Evolutionary conservation across 495 filamentous ascomycete genomes (phyloP).

Genomic region (Cercophora newfieldiana): DNA sequence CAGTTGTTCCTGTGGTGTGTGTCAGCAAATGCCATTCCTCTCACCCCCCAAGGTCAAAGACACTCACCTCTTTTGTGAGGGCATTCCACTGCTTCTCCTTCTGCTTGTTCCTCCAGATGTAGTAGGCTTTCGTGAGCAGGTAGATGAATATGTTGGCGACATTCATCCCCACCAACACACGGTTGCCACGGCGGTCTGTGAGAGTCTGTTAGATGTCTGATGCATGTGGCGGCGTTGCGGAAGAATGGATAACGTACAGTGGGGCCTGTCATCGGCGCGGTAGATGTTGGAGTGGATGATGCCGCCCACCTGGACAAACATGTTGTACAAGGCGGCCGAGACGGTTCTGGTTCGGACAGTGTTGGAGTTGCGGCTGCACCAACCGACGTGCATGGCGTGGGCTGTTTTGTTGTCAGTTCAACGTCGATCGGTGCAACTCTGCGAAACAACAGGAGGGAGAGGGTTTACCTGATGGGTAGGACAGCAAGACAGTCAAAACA

Average conservation of each 20-base stretch:
- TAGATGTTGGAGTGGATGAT: constrained; percentile 28
- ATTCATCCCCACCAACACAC: constrained; percentile 58
- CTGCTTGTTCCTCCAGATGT: constrained; percentile 45
- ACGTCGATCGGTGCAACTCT: background rate
- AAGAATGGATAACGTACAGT: constrained; percentile 20
- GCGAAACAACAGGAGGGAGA: background rate
- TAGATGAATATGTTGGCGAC: constrained; percentile 35
- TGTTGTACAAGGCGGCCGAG: constrained; percentile 57
- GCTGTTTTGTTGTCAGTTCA: background rate
- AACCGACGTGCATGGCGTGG: constrained; percentile 64
- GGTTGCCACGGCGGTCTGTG: constrained; percentile 65
- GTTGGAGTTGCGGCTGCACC: constrained; percentile 64
- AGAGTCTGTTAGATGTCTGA: constrained; percentile 65
- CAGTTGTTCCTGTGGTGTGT: constrained; percentile 6
- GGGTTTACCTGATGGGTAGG: constrained; percentile 34
- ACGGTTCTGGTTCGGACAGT: constrained; percentile 68
- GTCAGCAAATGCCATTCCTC: background rate
- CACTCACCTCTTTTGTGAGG: constrained; percentile 40
- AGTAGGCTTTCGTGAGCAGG: constrained; percentile 45
- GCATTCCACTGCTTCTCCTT: constrained; percentile 42
- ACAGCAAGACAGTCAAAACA: constrained; percentile 54
- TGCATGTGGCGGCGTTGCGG: constrained; percentile 45
- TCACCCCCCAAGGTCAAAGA: background rate
- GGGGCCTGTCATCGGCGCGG: constrained; percentile 61
- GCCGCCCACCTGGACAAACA: constrained; percentile 32